Evolutionary conservation across 371 early-diverging fungal species (phyloP).

Genomic region (Actinomucor elegans): DNA sequence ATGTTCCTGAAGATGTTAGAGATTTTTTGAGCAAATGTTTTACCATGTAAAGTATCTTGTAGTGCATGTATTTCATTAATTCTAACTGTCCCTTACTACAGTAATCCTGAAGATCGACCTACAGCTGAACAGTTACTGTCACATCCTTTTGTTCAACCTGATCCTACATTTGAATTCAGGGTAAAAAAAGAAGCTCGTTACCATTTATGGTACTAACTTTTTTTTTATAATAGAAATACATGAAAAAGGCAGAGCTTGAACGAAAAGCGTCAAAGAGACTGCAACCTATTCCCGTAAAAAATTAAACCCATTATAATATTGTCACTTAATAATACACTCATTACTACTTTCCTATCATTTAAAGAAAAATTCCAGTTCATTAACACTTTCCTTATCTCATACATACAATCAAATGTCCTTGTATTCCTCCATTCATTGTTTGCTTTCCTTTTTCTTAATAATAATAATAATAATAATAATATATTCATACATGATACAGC

Average conservation of each 20-base stretch:
- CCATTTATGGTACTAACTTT: not conserved
- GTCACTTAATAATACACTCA: too few relatives aligned
- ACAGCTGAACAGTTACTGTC: slow-evolving; percentile 64
- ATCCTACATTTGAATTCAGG: slow-evolving; percentile 58
- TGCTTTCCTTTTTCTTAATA: not conserved
- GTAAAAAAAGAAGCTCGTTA: slow-evolving; percentile 28
- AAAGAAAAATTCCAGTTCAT: not conserved
- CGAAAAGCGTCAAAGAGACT: slow-evolving; percentile 22
- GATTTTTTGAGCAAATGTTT: slow-evolving; percentile 82
- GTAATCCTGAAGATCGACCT: slow-evolving; percentile 65
- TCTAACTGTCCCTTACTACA: not conserved
- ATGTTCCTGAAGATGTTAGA: slow-evolving; percentile 63
- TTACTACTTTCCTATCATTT: not conserved
- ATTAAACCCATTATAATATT: too few relatives aligned
- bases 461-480: not conserved
- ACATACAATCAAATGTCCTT: not conserved
- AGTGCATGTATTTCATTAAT: not conserved
- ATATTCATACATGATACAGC: too few relatives aligned
- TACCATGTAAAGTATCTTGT: slow-evolving; percentile 61
- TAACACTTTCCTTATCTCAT: not conserved
- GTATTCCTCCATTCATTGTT: not conserved
- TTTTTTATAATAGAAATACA: slow-evolving; percentile 22
- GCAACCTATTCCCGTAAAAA: slow-evolving; percentile 9
- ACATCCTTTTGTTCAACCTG: slow-evolving; percentile 56
- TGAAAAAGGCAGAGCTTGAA: slow-evolving; percentile 26